Conservation (phyloP, 1,284 basidiomycete species). For the Naganishia liquefaciens region DNA sequence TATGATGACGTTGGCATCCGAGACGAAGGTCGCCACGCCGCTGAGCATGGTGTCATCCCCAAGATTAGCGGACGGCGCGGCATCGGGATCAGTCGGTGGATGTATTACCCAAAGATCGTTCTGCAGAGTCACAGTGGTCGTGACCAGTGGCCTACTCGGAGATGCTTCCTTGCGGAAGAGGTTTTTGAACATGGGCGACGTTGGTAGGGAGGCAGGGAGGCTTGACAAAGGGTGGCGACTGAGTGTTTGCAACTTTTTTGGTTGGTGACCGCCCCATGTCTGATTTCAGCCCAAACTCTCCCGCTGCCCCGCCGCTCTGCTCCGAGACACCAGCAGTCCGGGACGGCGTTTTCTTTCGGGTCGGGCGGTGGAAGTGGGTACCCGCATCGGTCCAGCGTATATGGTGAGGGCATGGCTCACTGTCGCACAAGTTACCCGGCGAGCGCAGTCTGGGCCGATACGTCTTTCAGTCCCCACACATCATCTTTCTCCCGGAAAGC, state of each 20-base stretch:
- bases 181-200: conserved; percentile 21
- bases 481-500: too few relatives aligned
- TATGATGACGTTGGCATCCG: not conserved
- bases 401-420: not conserved
- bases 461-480: too few relatives aligned
- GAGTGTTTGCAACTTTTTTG: not conserved
- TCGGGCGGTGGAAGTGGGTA: not conserved
- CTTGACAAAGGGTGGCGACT: not conserved
- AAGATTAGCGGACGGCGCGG: not conserved
- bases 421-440: too few relatives aligned
- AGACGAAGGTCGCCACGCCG: conserved; percentile 11
- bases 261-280: not conserved
- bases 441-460: too few relatives aligned
- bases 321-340: conserved; percentile 15
- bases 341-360: not conserved
- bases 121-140: conserved; percentile 6
- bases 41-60: conserved; percentile 27
- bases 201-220: too few relatives aligned
- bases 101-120: conserved; percentile 25
- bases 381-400: not conserved
- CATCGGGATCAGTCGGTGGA: conserved; percentile 14
- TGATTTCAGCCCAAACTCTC: not conserved
- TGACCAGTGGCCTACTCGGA: conserved; percentile 11
- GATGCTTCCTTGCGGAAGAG: conserved; percentile 15
- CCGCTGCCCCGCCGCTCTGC: conserved; percentile 4